Percentiles rank a stretch among this genome's conserved stretches.
Conservation (phyloP, 2,329 filamentous ascomycete genomes). For the Xylariaceae sp. region DNA sequence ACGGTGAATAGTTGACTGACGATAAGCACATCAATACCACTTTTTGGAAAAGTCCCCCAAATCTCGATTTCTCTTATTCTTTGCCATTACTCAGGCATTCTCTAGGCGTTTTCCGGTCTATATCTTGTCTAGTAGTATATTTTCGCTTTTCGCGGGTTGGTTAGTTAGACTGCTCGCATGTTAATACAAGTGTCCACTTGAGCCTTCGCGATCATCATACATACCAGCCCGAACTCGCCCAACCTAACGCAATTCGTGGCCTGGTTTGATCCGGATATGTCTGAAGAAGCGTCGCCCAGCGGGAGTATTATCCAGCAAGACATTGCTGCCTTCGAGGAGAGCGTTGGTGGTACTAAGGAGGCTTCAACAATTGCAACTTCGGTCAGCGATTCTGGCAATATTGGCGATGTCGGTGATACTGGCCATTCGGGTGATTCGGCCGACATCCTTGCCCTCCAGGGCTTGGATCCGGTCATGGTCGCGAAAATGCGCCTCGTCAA, state of each 20-base stretch:
- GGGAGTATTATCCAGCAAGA: slow-evolving; percentile 3
- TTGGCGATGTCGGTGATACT: too few relatives aligned
- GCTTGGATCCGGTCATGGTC: slow-evolving; percentile 63
- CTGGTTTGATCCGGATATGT: not conserved
- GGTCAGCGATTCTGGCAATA: slow-evolving; percentile 29
- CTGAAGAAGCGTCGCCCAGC: slow-evolving; percentile 6
- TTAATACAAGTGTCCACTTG: too few relatives aligned
- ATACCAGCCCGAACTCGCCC: not conserved
- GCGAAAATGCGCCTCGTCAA: slow-evolving; percentile 72
- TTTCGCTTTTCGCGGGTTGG: not conserved
- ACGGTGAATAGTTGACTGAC: too few relatives aligned
- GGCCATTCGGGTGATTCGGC: too few relatives aligned
- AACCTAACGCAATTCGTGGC: not conserved
- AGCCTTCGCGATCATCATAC: not conserved
- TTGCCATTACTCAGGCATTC: not conserved
- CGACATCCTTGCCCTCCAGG: slow-evolving; percentile 60
- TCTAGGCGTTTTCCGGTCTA: not conserved
- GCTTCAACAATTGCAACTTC: slow-evolving; percentile 5
- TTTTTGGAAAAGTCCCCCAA: not conserved
- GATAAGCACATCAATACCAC: not conserved
- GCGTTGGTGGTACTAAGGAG: slow-evolving; percentile 10
- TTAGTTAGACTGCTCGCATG: not conserved
- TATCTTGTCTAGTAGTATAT: not conserved
- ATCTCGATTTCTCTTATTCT: not conserved
- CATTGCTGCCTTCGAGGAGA: slow-evolving; percentile 14